Evolutionary conservation across 2,329 filamentous ascomycete species (phyloP).

Genomic region (Neofusicoccum sp.): DNA sequence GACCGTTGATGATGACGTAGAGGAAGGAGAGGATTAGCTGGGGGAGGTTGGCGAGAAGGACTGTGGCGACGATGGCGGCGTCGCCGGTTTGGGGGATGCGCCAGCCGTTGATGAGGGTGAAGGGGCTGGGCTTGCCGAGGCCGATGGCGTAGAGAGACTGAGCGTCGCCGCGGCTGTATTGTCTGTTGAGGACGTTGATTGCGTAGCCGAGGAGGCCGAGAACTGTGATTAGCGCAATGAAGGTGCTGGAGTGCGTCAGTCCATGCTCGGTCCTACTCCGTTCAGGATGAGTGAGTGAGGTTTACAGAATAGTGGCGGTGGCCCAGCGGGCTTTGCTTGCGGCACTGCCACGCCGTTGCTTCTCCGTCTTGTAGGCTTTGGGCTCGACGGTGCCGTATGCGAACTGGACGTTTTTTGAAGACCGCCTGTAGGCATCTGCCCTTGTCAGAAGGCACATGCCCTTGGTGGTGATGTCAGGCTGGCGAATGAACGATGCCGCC

Average conservation of each 20-base stretch:
- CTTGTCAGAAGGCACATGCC: not conserved
- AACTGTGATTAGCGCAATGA: not conserved
- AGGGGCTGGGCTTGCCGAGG: not conserved
- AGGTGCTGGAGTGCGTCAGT: not conserved
- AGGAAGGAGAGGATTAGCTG: slow-evolving; percentile 48
- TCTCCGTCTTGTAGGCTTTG: not conserved
- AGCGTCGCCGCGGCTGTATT: not conserved
- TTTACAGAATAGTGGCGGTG: not conserved
- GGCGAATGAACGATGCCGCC: slow-evolving; percentile 23
- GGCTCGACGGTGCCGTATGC: not conserved
- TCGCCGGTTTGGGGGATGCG: not conserved
- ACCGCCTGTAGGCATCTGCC: not conserved
- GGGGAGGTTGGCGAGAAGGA: slow-evolving; percentile 44
- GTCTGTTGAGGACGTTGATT: not conserved
- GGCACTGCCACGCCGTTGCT: not conserved
- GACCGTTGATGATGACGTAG: slow-evolving; percentile 46
- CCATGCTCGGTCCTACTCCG: too few species aligned
- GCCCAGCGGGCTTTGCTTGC: not conserved
- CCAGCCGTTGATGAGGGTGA: not conserved
- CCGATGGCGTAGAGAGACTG: not conserved
- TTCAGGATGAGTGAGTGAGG: too few species aligned
- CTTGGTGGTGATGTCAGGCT: slow-evolving; percentile 1
- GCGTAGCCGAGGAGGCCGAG: not conserved
- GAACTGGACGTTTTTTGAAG: not conserved
- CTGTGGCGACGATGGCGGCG: not conserved